phyloP scores from a whole-genome alignment of 1,284 basidiomycete species.

The Tylopilus sp. region DNA sequence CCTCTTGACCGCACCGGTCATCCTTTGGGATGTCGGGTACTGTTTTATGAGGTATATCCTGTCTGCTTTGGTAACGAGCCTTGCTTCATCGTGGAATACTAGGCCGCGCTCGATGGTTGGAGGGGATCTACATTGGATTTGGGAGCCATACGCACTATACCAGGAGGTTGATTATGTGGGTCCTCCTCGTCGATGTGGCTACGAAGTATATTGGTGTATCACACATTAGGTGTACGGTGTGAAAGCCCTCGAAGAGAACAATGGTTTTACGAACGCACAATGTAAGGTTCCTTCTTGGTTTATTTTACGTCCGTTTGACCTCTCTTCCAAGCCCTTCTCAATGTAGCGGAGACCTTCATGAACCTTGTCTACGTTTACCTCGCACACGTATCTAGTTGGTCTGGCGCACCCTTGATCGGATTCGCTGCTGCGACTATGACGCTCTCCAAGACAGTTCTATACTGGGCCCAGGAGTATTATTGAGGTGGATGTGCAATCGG shows the following conservation, averaged over 20 bases:
- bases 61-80: not conserved
- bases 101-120: slow-evolving; percentile 67
- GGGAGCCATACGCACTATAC: slow-evolving; percentile 78
- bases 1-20: slow-evolving; percentile 50
- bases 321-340: slow-evolving; percentile 60
- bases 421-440: slow-evolving; percentile 75
- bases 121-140: slow-evolving; percentile 85
- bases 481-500: slow-evolving; percentile 69
- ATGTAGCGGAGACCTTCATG: slow-evolving; percentile 74
- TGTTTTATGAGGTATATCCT: slow-evolving; percentile 61
- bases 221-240: slow-evolving; percentile 67
- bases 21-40: slow-evolving; percentile 69
- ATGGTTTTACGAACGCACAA: slow-evolving; percentile 88
- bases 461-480: slow-evolving; percentile 74
- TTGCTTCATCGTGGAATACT: not conserved
- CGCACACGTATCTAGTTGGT: slow-evolving; percentile 55
- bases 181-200: slow-evolving; percentile 1
- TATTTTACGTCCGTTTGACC: not conserved
- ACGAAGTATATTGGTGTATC: slow-evolving; percentile 10
- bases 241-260: slow-evolving; percentile 54
- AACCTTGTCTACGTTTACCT: slow-evolving; percentile 78
- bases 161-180: slow-evolving; percentile 65
- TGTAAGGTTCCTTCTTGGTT: slow-evolving; percentile 41
- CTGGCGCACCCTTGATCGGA: slow-evolving; percentile 70
- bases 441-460: slow-evolving; percentile 81